Base-by-base conservation (phyloP, 2,329 filamentous ascomycete genomes). In the Botrytis galanthina region DNA sequence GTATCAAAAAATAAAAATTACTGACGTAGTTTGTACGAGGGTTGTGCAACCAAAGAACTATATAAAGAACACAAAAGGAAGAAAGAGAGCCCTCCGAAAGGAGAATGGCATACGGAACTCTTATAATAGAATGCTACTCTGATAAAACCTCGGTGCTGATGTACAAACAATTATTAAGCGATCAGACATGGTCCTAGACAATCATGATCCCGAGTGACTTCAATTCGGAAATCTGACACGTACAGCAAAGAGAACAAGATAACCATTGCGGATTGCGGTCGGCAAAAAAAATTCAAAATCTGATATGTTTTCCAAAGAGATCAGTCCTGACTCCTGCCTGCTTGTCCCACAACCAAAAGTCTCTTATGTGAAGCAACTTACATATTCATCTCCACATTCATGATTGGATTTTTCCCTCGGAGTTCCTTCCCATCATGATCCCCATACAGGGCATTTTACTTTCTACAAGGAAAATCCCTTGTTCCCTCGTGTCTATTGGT, bases 1-100 rank as follows among this genome's bases (percentile, higher is more conserved):
- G 26, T 39, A 54, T 67, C 46, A 5, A 12, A 29, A 48, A 39
- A n/a, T n/a, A 39, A 39, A 4, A 39, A 67, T 29, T 16, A 54
- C 64, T 54, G 64, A 67, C 64, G 64, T 54, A 67, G 32, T 29
- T 67, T 39, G 64, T 67, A 54, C 14, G 22, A n/a, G 32, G 32
- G 26, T 14, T 39, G 46, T 6, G n/a, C 8, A 51, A 54, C 32
- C 1, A 18, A 51, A n/a, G 18, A 39, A 37, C 32, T 14, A 37
- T 37, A 37, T n/a, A n/a, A n/a, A 51, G 46, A 67, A 67, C 26
- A 39, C 32, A 67, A 48, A 39, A 67, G 20, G 32, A 67, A 54
- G 29, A 37, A n/a, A 48, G 9, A 20, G 32, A 67, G 35, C 32
- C 62, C 29, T 20, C 29, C 29, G 20, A 48, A 66, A 48, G 42